Percentiles rank a stretch among this genome's conserved stretches.
phyloP scores from a whole-genome alignment of 2,329 filamentous ascomycete species.

The Fonsecaea nubica region DNA sequence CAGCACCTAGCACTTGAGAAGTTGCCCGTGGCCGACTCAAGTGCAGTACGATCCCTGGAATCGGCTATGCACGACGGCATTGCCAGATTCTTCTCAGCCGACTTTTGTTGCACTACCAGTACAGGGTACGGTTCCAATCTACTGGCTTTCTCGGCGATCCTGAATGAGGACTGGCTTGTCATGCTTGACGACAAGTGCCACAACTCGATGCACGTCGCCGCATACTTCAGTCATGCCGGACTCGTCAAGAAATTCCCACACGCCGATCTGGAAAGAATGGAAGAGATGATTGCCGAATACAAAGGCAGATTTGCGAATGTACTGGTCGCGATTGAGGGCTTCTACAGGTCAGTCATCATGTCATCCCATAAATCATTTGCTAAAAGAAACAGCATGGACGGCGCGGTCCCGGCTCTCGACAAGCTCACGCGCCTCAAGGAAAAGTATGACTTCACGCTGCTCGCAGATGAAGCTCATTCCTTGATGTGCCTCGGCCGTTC shows the following conservation, averaged over 20 bases:
- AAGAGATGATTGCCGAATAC: constrained; percentile 7
- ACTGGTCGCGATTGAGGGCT: constrained; percentile 21
- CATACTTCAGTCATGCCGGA: constrained; percentile 56
- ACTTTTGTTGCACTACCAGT: constrained; percentile 22
- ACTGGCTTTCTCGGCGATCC: constrained; percentile 24
- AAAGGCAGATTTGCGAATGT: constrained; percentile 10
- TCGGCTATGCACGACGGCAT: constrained; percentile 10
- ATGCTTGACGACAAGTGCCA: constrained; percentile 26
- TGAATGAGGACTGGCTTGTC: constrained; percentile 17
- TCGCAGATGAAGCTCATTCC: constrained; percentile 28
- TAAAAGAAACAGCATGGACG: constrained; percentile 18
- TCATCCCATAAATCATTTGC: too few relatives aligned
- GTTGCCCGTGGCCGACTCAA: constrained; percentile 7
- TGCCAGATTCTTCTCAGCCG: constrained; percentile 15
- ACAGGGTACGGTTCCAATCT: constrained; percentile 25
- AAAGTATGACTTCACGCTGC: constrained; percentile 22
- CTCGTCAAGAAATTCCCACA: constrained; percentile 39
- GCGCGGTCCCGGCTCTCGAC: constrained; percentile 18
- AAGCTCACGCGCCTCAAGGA: constrained; percentile 13
- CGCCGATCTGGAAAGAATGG: constrained; percentile 14
- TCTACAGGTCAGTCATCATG: constrained; percentile 21
- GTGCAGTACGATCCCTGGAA: background rate
- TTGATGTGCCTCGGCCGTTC: constrained; percentile 17
- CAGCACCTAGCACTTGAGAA: constrained; percentile 11
- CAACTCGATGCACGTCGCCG: constrained; percentile 25